Percentiles rank a stretch among this genome's conserved stretches.
Conservation (phyloP, 140 eudicot genomes). For the Stevia rebaudiana region DNA sequence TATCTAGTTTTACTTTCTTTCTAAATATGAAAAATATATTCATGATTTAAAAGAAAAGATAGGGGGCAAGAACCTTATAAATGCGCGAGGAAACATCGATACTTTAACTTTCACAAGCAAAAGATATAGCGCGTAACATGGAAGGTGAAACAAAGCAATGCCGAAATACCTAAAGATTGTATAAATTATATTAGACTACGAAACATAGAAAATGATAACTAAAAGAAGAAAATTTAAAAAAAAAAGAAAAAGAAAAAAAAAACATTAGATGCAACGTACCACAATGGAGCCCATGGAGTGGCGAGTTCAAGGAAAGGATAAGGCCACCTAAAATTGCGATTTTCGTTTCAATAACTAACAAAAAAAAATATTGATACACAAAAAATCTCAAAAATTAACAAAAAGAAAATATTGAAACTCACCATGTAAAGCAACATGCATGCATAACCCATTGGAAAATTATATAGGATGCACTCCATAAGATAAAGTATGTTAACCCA, state of each 20-base stretch:
- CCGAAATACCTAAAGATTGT: slow-evolving; percentile 56
- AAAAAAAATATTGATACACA: no score
- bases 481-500: slow-evolving; percentile 49
- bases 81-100: slow-evolving; percentile 37
- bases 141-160: slow-evolving; percentile 64
- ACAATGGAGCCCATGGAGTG: slow-evolving; percentile 76
- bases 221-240: neutral
- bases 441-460: slow-evolving; percentile 79
- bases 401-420: no score
- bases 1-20: slow-evolving; percentile 8
- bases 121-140: slow-evolving; percentile 64
- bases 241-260: no score
- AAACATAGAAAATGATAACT: neutral
- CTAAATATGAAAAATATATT: neutral
- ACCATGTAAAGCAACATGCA: slow-evolving; percentile 64
- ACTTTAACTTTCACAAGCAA: slow-evolving; percentile 47
- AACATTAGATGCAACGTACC: slow-evolving; percentile 38
- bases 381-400: neutral
- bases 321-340: slow-evolving; percentile 66
- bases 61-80: slow-evolving; percentile 39
- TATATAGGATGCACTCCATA: slow-evolving; percentile 55
- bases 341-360: neutral
- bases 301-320: slow-evolving; percentile 81
- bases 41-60: slow-evolving; percentile 8
- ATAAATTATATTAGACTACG: neutral